phyloP scores from a whole-genome alignment of 352 stramenopile species.

The Halophytophthora polymorphica region DNA sequence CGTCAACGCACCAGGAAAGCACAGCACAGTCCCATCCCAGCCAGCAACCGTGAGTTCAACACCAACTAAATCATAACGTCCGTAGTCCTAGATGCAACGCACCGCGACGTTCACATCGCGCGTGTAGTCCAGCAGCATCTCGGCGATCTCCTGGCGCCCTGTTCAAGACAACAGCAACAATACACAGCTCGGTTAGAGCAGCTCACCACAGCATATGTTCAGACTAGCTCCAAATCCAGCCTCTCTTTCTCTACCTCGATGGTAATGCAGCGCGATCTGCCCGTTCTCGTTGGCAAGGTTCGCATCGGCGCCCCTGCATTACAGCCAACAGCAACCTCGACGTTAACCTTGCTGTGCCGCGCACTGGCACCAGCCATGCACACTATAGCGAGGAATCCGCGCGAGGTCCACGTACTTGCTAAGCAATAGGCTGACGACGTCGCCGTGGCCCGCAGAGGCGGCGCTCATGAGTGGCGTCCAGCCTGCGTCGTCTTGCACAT shows the following conservation, averaged over 20 bases:
- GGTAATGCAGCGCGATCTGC: conserved; percentile 73
- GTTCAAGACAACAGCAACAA: neutral
- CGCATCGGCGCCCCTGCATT: conserved; percentile 46
- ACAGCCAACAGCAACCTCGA: conserved; percentile 6
- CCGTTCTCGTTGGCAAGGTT: conserved; percentile 72
- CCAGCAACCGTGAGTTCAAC: neutral
- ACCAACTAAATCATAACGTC: neutral
- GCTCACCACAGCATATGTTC: too few relatives aligned
- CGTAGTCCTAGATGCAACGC: conserved; percentile 4
- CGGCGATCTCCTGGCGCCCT: conserved; percentile 63
- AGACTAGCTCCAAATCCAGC: neutral
- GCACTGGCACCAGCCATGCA: too few relatives aligned
- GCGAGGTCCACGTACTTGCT: conserved; percentile 32
- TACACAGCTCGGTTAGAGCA: neutral
- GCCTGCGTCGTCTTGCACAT: conserved; percentile 69
- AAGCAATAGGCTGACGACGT: conserved; percentile 53
- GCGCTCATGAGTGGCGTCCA: conserved; percentile 82
- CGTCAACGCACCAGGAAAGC: neutral
- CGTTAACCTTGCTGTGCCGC: neutral
- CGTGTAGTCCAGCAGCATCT: conserved; percentile 69
- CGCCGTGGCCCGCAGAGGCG: conserved; percentile 51
- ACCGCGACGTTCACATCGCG: conserved; percentile 61
- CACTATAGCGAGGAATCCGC: neutral
- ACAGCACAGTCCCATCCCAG: neutral
- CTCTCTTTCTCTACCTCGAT: conserved; percentile 66